Evolutionary conservation across 2,329 filamentous ascomycete genomes (phyloP).

Genomic region (Eutypa lata): DNA sequence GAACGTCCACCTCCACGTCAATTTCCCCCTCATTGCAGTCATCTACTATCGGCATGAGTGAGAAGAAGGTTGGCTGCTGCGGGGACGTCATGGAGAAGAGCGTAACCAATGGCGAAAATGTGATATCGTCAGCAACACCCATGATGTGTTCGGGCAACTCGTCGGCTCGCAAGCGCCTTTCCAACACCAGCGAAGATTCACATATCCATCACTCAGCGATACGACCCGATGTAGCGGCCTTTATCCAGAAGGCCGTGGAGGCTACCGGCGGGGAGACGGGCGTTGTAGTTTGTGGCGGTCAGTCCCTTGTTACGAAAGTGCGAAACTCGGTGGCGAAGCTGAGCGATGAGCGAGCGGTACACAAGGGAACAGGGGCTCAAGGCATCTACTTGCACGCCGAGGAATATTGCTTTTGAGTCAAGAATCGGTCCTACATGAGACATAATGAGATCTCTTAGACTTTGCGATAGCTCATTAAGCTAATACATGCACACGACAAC

Average conservation of each 20-base stretch:
- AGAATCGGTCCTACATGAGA: too few species aligned
- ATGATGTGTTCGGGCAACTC: conserved; percentile 1
- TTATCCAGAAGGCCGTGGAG: conserved; percentile 54
- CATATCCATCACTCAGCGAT: conserved; percentile 43
- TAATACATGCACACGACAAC: too few species aligned
- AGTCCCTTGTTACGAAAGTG: conserved; percentile 49
- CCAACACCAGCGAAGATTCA: conserved; percentile 30
- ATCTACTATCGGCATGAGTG: conserved; percentile 14
- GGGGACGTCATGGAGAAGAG: conserved; percentile 6
- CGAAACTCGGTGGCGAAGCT: conserved; percentile 54
- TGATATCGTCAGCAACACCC: conserved; percentile 5
- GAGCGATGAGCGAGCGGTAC: conserved; percentile 60
- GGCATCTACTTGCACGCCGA: conserved; percentile 60
- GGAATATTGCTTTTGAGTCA: conserved; percentile 51
- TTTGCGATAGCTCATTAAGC: too few species aligned
- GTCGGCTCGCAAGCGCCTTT: conserved; percentile 11
- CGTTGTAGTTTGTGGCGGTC: conserved; percentile 58
- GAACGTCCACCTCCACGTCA: neutral
- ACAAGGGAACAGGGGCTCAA: conserved; percentile 62
- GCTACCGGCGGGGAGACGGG: conserved; percentile 58
- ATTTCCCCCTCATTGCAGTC: conserved; percentile 12
- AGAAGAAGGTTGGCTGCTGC: conserved; percentile 17
- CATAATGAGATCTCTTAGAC: too few species aligned
- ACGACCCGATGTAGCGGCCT: conserved; percentile 48
- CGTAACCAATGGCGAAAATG: conserved; percentile 23